Evolutionary conservation across 805 yeast species (phyloP), one percentile per base, ranked within the genome.

Genomic region (Candida nitratophila): DNA sequence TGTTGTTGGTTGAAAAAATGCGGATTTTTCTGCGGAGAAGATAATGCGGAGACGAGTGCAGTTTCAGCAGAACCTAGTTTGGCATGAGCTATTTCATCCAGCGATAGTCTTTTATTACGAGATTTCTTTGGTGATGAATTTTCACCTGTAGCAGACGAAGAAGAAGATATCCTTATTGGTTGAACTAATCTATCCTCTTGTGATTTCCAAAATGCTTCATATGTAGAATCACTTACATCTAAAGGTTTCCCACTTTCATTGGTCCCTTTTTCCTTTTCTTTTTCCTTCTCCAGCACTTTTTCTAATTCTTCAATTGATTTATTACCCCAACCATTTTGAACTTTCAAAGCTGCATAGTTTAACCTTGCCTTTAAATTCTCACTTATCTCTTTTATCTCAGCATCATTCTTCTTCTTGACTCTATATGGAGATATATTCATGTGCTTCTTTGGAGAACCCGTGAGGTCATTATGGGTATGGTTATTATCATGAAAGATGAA

Each of bases 291-390:
- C 12, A 61, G 44, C 19, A 55, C 55, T 37, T 58, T 49, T 41
- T 57, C 63, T 15, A 61, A 47, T 43, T 63, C 66, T 7, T 47
- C 49, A 15, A 63, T 56, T 8, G 61, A 53, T 36, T 54, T 54
- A 20, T 51, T 48, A 9, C 60, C 57, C 65, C 65, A 62, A 2
- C 68, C 68, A 47, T 65, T 58, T 46, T 65, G 66, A 19, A 65
- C 60, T 49, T 65, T 65, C 19, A 61, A 41, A 44, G 60, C 60
- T 4, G 69, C 69, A 43, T 65, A 64, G 37, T 61, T 64, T 32
- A 65, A 56, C 39, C 68, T 46, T 12, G 69, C 59, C 37, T 61
- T 61, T 37, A 65, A 55, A 43, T 63, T 64, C 22, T 63, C 65
- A 3, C 66, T 61, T 16, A 65, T 63, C 47, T 62, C 64, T 41